Conservation (phyloP, 83 land plant genomes). For the Thuja plicata region DNA sequence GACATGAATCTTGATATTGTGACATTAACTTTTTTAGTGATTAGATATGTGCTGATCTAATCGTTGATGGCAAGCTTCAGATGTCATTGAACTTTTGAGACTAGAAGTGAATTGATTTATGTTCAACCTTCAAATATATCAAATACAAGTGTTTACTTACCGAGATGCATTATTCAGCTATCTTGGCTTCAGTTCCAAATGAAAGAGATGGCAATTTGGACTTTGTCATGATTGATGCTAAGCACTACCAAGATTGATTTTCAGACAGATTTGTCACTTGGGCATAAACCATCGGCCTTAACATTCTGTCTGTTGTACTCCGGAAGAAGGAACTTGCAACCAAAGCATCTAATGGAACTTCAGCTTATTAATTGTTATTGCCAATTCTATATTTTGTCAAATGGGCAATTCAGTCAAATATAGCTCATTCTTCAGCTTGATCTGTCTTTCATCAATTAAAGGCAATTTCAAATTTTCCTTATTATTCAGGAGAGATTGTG, state of each 20-base stretch:
- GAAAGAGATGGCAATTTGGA: not conserved
- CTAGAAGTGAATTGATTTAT: not conserved
- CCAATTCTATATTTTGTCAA: not conserved
- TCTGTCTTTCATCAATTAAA: not conserved
- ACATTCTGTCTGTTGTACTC: not conserved
- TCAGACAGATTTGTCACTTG: not conserved
- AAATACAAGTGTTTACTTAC: not conserved
- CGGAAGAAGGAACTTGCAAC: not conserved
- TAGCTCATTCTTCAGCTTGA: no score
- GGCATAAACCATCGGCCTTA: not conserved
- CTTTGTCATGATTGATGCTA: not conserved
- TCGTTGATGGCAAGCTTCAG: not conserved
- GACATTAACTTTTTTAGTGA: not conserved
- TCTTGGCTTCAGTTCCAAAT: not conserved
- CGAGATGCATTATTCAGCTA: not conserved
- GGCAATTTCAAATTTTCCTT: not conserved
- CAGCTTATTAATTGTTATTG: not conserved
- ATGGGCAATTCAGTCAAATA: not conserved
- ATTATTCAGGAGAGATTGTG: not conserved
- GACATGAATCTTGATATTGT: not conserved
- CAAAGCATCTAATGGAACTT: not conserved
- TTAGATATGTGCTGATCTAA: not conserved
- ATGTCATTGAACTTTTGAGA: not conserved
- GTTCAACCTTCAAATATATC: not conserved
- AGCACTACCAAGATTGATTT: not conserved